These are phyloP conservation scores for Pythium brachiatum DNA, from an alignment of 352 stramenopile species.

Conservation along the genomic window DNA sequence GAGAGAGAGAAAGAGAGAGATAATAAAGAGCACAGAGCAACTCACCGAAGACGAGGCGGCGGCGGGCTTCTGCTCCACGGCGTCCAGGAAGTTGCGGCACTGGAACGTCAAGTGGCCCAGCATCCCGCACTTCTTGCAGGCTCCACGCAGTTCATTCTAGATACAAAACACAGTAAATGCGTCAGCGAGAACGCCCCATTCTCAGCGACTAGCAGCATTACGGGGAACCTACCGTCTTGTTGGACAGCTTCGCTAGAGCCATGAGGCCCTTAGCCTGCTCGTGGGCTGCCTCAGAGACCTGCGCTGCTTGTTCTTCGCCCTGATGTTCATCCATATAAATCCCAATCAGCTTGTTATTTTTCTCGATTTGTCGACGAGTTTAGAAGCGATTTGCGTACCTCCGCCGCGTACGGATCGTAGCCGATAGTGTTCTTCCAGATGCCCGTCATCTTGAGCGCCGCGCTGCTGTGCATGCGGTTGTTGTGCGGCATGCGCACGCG, in stretches of 20 bases:
- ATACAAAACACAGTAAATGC: neutral
- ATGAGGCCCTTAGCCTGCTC: slow-evolving; percentile 93
- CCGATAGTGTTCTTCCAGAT: slow-evolving; percentile 98
- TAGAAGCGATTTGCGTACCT: slow-evolving; percentile 5
- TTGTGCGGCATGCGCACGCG: slow-evolving; percentile 96
- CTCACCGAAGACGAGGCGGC: slow-evolving; percentile 16
- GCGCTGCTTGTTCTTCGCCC: slow-evolving; percentile 46
- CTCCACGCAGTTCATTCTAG: slow-evolving; percentile 71
- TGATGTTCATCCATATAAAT: slow-evolving; percentile 1
- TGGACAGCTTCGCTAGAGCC: slow-evolving; percentile 93
- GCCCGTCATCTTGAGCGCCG: slow-evolving; percentile 92
- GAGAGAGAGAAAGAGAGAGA: too few relatives aligned
- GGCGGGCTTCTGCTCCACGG: slow-evolving; percentile 31
- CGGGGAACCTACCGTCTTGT: slow-evolving; percentile 75
- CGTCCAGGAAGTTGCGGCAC: slow-evolving; percentile 70
- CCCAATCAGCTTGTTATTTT: neutral
- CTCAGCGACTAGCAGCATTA: neutral
- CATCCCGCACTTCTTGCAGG: slow-evolving; percentile 90
- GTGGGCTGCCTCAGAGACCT: slow-evolving; percentile 66
- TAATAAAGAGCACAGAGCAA: too few relatives aligned
- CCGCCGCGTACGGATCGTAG: slow-evolving; percentile 92
- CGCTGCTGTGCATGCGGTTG: slow-evolving; percentile 94
- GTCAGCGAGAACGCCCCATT: too few relatives aligned
- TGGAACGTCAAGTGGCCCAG: slow-evolving; percentile 91
- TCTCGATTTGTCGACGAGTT: neutral